These are phyloP conservation scores for Hypericum perforatum DNA, from an alignment of 345 rosid species.

Conservation along the genomic window DNA sequence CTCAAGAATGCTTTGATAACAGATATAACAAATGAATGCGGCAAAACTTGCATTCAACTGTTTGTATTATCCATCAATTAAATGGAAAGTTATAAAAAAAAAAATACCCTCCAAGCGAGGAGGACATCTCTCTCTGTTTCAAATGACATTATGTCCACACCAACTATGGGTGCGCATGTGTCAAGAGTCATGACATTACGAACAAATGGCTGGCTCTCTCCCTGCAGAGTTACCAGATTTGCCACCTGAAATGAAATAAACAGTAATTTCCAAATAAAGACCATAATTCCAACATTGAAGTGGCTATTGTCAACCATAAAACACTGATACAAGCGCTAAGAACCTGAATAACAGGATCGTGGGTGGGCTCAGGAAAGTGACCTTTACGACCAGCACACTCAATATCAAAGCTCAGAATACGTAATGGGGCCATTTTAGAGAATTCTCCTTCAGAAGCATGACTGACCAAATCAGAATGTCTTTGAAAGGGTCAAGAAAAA, in stretches of 20 bases:
- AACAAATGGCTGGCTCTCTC: conserved; percentile 74
- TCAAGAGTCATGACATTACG: conserved; percentile 96
- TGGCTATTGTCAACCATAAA: conserved; percentile 4
- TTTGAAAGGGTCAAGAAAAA: conserved; percentile 31
- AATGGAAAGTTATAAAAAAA: conserved; percentile 12
- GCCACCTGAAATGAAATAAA: conserved; percentile 57
- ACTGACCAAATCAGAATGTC: conserved; percentile 76
- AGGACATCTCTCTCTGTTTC: conserved; percentile 81
- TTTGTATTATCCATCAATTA: too few species aligned
- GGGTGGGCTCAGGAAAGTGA: conserved; percentile 96
- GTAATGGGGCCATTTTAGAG: conserved; percentile 99
- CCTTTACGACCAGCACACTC: conserved; percentile 99
- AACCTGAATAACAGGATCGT: conserved; percentile 99
- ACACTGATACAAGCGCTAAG: conserved; percentile 3
- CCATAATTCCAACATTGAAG: conserved; percentile 9
- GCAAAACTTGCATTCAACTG: too few species aligned
- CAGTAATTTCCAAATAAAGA: conserved; percentile 12
- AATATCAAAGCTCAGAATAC: conserved; percentile 91
- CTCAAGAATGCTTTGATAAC: too few species aligned
- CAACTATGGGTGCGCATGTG: conserved; percentile 85
- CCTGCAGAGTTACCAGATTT: conserved; percentile 86
- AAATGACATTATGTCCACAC: conserved; percentile 91
- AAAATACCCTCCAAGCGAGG: conserved; percentile 89
- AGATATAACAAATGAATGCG: too few species aligned
- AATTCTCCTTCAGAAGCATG: conserved; percentile 82